A percentile compares a stretch with the other conserved stretches of the same genome.
phyloP scores from a whole-genome alignment of 805 yeast genomes.

The Yueomyces sp. region DNA sequence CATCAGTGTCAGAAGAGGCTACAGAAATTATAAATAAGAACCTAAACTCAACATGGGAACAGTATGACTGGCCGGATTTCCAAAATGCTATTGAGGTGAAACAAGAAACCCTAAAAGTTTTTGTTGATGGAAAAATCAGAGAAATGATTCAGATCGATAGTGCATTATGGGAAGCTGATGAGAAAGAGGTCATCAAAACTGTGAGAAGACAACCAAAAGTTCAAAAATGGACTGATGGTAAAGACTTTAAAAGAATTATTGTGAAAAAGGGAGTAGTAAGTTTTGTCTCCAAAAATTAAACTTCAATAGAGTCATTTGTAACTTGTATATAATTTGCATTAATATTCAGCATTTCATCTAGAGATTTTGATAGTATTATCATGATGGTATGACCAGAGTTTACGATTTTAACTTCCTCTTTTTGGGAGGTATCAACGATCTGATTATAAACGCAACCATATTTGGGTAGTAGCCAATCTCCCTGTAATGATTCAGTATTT shows the following conservation, averaged over 20 bases:
- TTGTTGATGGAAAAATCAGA: constrained; percentile 62
- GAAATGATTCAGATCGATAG: constrained; percentile 27
- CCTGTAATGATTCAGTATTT: background rate
- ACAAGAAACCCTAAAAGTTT: constrained; percentile 36
- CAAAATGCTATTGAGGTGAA: constrained; percentile 28
- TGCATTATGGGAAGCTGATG: constrained; percentile 10
- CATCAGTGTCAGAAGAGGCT: constrained; percentile 71
- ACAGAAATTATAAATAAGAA: constrained; percentile 37
- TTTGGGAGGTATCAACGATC: too few species aligned
- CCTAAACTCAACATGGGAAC: constrained; percentile 10
- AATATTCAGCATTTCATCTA: too few species aligned
- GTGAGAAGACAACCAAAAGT: constrained; percentile 22
- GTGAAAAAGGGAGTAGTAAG: constrained; percentile 38
- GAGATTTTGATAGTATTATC: too few species aligned
- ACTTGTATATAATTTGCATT: too few species aligned
- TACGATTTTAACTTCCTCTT: too few species aligned
- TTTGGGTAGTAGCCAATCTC: background rate
- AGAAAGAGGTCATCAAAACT: constrained; percentile 25
- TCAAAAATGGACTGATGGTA: constrained; percentile 28
- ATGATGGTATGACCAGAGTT: too few species aligned
- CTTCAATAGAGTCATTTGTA: constrained; percentile 1
- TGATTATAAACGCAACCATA: background rate
- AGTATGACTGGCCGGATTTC: constrained; percentile 50
- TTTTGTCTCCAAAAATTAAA: constrained; percentile 13
- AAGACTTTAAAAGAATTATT: constrained; percentile 39